These are phyloP conservation scores for Plasmodium gallinaceum DNA, from an alignment of 169 alveolate species.

Conservation along the genomic window DNA sequence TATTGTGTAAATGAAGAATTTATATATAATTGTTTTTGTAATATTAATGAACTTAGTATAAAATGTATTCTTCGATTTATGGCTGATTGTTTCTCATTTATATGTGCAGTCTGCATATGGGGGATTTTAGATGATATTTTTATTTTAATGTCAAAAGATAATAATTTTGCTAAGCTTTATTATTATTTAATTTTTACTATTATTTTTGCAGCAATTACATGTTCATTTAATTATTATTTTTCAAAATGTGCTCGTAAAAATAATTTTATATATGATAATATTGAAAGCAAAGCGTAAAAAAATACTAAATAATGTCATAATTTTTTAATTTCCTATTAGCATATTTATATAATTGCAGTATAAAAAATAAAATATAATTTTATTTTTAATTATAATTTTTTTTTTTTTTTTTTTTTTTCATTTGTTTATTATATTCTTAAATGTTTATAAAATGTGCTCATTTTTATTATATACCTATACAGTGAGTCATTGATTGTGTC, in stretches of 20 bases:
- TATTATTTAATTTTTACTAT: conserved; percentile 45
- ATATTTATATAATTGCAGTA: background rate
- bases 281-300: conserved; percentile 16
- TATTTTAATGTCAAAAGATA: conserved; percentile 34
- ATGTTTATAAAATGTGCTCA: background rate
- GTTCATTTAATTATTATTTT: conserved; percentile 41
- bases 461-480: too few species aligned
- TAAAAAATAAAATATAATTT: background rate
- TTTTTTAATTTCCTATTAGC: background rate
- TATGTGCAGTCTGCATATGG: conserved; percentile 75
- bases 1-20: background rate
- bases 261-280: conserved; percentile 18
- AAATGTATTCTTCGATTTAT: conserved; percentile 23
- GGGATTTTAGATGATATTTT: conserved; percentile 60
- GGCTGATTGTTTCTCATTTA: conserved; percentile 67
- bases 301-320: background rate
- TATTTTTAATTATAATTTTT: background rate
- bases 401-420: conserved; percentile 6
- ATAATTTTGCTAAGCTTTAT: conserved; percentile 25
- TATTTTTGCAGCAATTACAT: conserved; percentile 24
- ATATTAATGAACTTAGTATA: background rate
- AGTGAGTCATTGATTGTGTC: too few species aligned
- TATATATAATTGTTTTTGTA: background rate
- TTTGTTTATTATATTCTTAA: background rate
- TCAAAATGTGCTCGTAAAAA: conserved; percentile 5